These are phyloP conservation scores for Spathaspora arborariae DNA, from an alignment of 805 yeast genomes.

Conservation along the genomic window DNA sequence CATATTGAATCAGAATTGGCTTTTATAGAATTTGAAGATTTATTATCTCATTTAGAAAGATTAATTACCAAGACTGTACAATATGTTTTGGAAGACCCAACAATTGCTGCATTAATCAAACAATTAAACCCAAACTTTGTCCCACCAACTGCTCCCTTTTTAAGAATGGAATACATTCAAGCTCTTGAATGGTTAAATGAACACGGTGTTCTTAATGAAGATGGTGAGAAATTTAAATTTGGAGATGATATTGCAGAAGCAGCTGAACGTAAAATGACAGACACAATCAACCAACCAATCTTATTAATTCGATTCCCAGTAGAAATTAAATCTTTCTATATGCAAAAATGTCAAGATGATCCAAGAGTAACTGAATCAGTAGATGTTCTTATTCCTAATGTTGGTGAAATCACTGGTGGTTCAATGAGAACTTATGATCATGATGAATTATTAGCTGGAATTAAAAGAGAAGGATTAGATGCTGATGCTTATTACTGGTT, in stretches of 20 bases:
- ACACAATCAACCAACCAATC: constrained; percentile 88
- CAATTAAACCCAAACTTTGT: constrained; percentile 90
- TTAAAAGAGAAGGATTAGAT: constrained; percentile 88
- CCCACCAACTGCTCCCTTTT: constrained; percentile 82
- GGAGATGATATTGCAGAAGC: constrained; percentile 99
- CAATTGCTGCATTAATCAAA: constrained; percentile 84
- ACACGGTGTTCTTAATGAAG: constrained; percentile 91
- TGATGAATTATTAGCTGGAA: constrained; percentile 84
- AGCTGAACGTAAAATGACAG: constrained; percentile 98
- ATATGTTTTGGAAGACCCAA: constrained; percentile 82
- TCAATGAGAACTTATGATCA: constrained; percentile 90
- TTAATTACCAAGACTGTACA: constrained; percentile 66
- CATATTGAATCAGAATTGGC: constrained; percentile 95
- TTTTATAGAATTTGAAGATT: constrained; percentile 81
- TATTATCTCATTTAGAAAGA: constrained; percentile 80
- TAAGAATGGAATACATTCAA: constrained; percentile 84
- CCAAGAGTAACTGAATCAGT: constrained; percentile 96
- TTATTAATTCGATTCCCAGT: constrained; percentile 93
- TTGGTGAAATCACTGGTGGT: constrained; percentile 98
- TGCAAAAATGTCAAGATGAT: constrained; percentile 89
- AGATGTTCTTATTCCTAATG: constrained; percentile 98
- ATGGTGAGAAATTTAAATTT: constrained; percentile 85
- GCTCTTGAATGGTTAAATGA: constrained; percentile 97
- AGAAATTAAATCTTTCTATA: constrained; percentile 96
- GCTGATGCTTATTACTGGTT: constrained; percentile 92